Conservation (phyloP, 352 stramenopile species). For the Globisporangium uncinulatum region DNA sequence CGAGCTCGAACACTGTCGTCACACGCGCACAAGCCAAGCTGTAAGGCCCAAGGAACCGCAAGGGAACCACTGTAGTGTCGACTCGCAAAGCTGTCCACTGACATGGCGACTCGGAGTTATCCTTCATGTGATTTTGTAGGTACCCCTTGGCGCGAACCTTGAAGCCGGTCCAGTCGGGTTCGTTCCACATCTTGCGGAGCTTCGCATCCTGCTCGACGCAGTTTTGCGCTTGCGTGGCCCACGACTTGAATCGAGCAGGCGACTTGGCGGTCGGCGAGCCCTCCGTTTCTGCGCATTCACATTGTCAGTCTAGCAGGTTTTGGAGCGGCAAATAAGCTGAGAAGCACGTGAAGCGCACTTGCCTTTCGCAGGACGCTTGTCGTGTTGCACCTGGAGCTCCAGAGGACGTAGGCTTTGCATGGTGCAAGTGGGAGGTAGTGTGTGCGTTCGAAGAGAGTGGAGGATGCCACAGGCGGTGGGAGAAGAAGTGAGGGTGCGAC, state of each 20-base stretch:
- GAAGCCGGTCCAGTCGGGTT: slow-evolving; percentile 54
- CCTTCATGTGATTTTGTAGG: slow-evolving; percentile 57
- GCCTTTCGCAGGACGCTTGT: slow-evolving; percentile 7
- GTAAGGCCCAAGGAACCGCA: too few species aligned
- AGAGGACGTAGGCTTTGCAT: slow-evolving; percentile 13
- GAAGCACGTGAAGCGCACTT: background rate
- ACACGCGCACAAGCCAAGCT: background rate
- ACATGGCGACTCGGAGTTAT: slow-evolving; percentile 52
- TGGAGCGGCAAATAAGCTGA: background rate
- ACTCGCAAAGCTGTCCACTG: slow-evolving; percentile 11
- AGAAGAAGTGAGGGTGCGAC: background rate
- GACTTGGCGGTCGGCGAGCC: slow-evolving; percentile 18
- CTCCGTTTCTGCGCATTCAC: slow-evolving; percentile 4
- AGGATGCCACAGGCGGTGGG: background rate
- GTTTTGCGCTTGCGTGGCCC: slow-evolving; percentile 33
- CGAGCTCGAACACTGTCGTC: slow-evolving; percentile 62
- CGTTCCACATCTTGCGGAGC: slow-evolving; percentile 68
- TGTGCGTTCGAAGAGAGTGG: background rate
- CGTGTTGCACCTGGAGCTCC: slow-evolving; percentile 10
- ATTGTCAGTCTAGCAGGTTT: background rate
- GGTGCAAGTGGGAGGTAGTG: background rate
- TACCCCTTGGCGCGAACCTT: slow-evolving; percentile 75
- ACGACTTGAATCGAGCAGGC: slow-evolving; percentile 33
- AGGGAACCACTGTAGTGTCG: background rate
- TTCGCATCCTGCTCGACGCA: slow-evolving; percentile 35